These are phyloP conservation scores for Metschnikowia hibisci DNA, from an alignment of 805 yeast genomes.

Conservation along the genomic window DNA sequence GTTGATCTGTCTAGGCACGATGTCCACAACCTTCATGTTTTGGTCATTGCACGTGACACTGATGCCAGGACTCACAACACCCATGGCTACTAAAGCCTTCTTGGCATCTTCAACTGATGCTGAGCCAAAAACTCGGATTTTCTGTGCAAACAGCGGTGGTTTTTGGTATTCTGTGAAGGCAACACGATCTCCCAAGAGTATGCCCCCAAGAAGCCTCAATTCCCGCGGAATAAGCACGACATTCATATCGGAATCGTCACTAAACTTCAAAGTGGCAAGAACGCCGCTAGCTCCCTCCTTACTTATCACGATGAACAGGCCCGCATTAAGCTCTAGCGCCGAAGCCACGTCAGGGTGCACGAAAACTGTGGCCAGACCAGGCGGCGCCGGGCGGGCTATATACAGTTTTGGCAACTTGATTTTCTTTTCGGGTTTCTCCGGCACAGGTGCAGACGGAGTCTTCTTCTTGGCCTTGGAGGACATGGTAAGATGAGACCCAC, in stretches of 20 bases:
- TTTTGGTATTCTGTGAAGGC: conserved; percentile 41
- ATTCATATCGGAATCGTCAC: conserved; percentile 28
- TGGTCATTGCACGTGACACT: conserved; percentile 18
- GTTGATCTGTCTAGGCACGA: conserved; percentile 20
- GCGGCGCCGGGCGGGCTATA: conserved; percentile 35
- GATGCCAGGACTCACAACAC: conserved; percentile 59
- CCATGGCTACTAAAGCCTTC: conserved; percentile 45
- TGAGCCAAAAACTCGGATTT: conserved; percentile 6
- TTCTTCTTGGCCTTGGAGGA: conserved; percentile 25
- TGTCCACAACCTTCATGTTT: conserved; percentile 27
- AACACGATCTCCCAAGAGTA: conserved; percentile 47
- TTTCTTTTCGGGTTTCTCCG: conserved; percentile 23
- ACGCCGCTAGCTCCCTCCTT: conserved; percentile 42
- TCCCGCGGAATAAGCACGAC: conserved; percentile 26
- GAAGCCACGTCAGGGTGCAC: conserved; percentile 44
- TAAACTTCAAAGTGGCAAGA: conserved; percentile 38
- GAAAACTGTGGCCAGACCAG: conserved; percentile 29
- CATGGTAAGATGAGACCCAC: conserved; percentile 6
- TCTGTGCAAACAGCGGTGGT: conserved; percentile 41
- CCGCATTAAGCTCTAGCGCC: conserved; percentile 43
- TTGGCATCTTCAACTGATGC: neutral
- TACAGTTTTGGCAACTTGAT: conserved; percentile 38
- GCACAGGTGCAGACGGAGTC: conserved; percentile 16
- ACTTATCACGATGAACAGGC: conserved; percentile 44
- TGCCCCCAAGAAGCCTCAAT: conserved; percentile 31